Base-by-base conservation (phyloP, 2,329 filamentous ascomycete genomes). In the Bimuria novae-zelandiae region DNA sequence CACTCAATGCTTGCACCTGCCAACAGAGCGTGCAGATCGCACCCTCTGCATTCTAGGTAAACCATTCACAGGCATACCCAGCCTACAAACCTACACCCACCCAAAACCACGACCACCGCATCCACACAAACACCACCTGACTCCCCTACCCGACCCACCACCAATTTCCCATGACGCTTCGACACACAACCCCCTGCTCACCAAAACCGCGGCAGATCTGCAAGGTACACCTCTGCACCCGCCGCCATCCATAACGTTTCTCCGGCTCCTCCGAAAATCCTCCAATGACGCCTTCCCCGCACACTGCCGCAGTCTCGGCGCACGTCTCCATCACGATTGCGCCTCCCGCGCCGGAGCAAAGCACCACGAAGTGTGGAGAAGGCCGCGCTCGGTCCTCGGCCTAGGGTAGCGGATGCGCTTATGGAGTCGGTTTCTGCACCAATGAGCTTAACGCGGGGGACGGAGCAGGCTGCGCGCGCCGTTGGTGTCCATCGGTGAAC, bases 141-240 rank as follows among this genome's bases (percentile, higher is more conserved):
- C 4, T 33, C 30, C 4, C n/a, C n/a, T 4, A 32, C 41, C 41
- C 22, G 40, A 29, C 21, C 37, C 12, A 21, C 37, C 19, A 14
- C 37, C 11, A 10, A 7, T 40, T n/a, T n/a, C 14, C 14, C 21
- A 41, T 41, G 22, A 29, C 39, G 22, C 21, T 22, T 14, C 19
- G 10, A 12, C n/a, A 7, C n/a, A 17, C 4, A 17, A 10, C 22
- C 12, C 37, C 39, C 3, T 29, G 22, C 39, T n/a, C 22, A 16
- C 33, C 8, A 23, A 22, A 27, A 16, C 42, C 29, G 42, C 42
- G 42, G 42, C 29, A 45, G 29, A 45, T 45, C 40, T 43, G 40
- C 25, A 44, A 41, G 41, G 41, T 33, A 44, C 43, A n/a, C n/a
- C n/a, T n/a, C n/a, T n/a, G n/a, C n/a, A n/a, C n/a, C n/a, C n/a